These are phyloP conservation scores for Zopfia rhizophila DNA, from an alignment of 2,329 filamentous ascomycete genomes.

Conservation along the genomic window DNA sequence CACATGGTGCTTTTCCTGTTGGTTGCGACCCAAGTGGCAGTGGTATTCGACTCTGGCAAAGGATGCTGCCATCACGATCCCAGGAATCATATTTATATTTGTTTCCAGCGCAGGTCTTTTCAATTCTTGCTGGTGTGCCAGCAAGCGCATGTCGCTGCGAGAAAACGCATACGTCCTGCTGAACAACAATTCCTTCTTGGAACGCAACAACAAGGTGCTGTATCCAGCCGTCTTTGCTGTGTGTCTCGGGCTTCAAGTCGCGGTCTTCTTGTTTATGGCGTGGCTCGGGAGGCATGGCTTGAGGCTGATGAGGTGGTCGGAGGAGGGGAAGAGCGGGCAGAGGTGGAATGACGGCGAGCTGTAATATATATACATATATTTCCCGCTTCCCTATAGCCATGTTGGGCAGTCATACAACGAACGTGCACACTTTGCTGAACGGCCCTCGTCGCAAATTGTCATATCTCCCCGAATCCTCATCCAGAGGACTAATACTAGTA, in stretches of 20 bases:
- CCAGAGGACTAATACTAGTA: too few relatives aligned
- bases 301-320: slow-evolving; percentile 24
- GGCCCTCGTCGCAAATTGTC: too few relatives aligned
- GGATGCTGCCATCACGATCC: slow-evolving; percentile 26
- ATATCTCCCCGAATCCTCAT: too few relatives aligned
- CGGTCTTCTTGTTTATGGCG: slow-evolving; percentile 15
- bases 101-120: slow-evolving; percentile 29
- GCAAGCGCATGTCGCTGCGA: slow-evolving; percentile 16
- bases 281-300: slow-evolving; percentile 19
- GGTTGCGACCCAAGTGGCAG: slow-evolving; percentile 11
- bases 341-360: too few relatives aligned
- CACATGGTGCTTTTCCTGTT: slow-evolving; percentile 6
- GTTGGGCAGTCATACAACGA: too few relatives aligned
- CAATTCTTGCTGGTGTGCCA: slow-evolving; percentile 33
- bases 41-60: slow-evolving; percentile 31
- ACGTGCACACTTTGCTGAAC: too few relatives aligned
- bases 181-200: slow-evolving; percentile 14
- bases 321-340: slow-evolving; percentile 19
- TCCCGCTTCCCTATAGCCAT: too few relatives aligned
- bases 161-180: slow-evolving; percentile 14
- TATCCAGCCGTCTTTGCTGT: slow-evolving; percentile 20
- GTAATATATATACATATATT: too few relatives aligned
- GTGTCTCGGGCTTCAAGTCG: slow-evolving; percentile 16
- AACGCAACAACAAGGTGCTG: slow-evolving; percentile 9
- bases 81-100: slow-evolving; percentile 29